Percentiles rank a stretch among this genome's conserved stretches.
Conservation (phyloP, 2,329 filamentous ascomycete genomes). For the Trichoderma koningii region DNA sequence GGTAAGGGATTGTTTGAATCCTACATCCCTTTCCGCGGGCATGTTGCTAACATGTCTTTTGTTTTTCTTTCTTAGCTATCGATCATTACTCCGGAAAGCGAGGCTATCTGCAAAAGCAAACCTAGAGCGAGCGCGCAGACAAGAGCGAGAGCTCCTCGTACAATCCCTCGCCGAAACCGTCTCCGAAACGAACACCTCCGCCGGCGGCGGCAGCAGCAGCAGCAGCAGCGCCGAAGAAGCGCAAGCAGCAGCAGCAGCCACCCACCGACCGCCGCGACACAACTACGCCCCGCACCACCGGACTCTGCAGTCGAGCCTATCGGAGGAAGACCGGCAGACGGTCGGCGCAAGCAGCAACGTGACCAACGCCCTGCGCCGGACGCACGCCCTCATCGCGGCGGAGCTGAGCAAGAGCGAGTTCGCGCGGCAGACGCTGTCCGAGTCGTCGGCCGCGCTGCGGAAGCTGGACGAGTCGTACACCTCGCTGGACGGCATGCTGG, state of each 20-base stretch:
- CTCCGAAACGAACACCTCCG: constrained; percentile 39
- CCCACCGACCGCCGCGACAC: constrained; percentile 31
- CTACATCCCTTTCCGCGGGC: not conserved
- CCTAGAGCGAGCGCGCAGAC: constrained; percentile 70
- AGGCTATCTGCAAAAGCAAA: constrained; percentile 77
- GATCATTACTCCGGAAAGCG: constrained; percentile 76
- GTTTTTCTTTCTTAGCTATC: constrained; percentile 44
- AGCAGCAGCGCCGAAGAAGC: constrained; percentile 16
- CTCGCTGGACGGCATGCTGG: constrained; percentile 74
- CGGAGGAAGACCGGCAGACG: constrained; percentile 71
- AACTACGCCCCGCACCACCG: constrained; percentile 33
- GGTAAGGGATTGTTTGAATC: constrained; percentile 48
- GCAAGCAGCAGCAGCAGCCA: constrained; percentile 2
- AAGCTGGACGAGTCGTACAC: constrained; percentile 80
- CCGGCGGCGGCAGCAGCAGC: constrained; percentile 27
- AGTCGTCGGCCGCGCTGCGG: constrained; percentile 80
- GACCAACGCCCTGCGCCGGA: constrained; percentile 78
- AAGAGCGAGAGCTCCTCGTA: constrained; percentile 76
- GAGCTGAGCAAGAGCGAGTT: constrained; percentile 87
- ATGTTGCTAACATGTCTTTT: not conserved
- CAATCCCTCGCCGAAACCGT: constrained; percentile 58
- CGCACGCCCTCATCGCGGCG: constrained; percentile 81
- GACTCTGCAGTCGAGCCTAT: constrained; percentile 42
- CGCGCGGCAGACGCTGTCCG: constrained; percentile 82
- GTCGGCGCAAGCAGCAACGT: constrained; percentile 79